Conservation (phyloP, 768 basidiomycete species). For the Xerocomellus amylosporus region DNA sequence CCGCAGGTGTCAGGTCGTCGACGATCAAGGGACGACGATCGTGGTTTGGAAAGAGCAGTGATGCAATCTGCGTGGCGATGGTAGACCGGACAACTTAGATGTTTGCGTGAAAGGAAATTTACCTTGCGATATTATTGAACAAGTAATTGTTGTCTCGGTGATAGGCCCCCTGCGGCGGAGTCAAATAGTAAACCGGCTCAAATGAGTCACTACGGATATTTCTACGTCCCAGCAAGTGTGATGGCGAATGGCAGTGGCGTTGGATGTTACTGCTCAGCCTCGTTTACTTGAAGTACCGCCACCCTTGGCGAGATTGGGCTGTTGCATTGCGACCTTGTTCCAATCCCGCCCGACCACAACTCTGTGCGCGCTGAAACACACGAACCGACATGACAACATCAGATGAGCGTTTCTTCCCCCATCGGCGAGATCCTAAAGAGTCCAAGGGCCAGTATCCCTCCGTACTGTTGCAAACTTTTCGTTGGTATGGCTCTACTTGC, state of each 20-base stretch:
- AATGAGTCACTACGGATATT: neutral
- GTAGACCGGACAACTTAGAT: conserved; percentile 6
- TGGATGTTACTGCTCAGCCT: conserved; percentile 19
- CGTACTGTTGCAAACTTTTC: neutral
- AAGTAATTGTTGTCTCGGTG: neutral
- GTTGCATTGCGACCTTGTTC: conserved; percentile 30
- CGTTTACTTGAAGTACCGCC: conserved; percentile 19
- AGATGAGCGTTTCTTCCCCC: neutral
- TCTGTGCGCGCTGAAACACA: conserved; percentile 20
- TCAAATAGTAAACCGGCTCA: neutral
- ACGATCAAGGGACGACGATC: conserved; percentile 40
- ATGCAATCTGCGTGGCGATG: conserved; percentile 11
- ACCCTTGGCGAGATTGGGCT: conserved; percentile 16
- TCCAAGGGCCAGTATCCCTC: neutral
- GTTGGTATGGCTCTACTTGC: neutral
- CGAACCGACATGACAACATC: conserved; percentile 1
- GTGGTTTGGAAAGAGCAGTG: conserved; percentile 27
- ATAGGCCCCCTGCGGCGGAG: neutral
- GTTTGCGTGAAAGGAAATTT: neutral
- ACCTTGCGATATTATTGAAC: neutral
- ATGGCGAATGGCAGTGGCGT: conserved; percentile 28
- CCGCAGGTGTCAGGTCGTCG: conserved; percentile 61
- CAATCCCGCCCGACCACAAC: conserved; percentile 1
- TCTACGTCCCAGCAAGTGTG: conserved; percentile 4
- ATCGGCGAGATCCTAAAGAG: neutral